Evolutionary conservation across 257 asterid species (phyloP).

Genomic region (Hygrophila difformis): DNA sequence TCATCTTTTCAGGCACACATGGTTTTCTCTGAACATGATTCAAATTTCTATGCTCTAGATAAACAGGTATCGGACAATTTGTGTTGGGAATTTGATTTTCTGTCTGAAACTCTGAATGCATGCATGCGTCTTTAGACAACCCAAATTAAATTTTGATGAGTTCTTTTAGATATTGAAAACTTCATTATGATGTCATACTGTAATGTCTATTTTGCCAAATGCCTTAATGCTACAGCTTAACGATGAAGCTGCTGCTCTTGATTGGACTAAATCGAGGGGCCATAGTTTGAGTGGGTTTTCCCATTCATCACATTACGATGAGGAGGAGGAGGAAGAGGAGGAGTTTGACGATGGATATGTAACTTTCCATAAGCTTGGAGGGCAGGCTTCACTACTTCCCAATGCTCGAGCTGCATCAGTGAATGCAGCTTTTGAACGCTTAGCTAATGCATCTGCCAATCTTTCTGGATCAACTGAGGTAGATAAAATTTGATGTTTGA

Average conservation of each 20-base stretch:
- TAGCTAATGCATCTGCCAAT: conserved; percentile 30
- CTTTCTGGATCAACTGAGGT: conserved; percentile 24
- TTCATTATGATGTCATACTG: neutral
- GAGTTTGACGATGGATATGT: conserved; percentile 25
- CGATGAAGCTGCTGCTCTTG: conserved; percentile 70
- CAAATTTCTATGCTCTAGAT: conserved; percentile 64
- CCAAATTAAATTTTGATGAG: no score
- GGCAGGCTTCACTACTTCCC: conserved; percentile 34
- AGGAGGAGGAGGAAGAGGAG: conserved; percentile 53
- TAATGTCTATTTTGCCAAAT: conserved; percentile 13
- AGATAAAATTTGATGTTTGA: conserved; percentile 7
- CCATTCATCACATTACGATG: conserved; percentile 22
- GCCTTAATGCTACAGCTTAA: conserved; percentile 50
- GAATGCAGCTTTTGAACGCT: conserved; percentile 70
- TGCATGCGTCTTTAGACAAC: neutral
- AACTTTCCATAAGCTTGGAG: conserved; percentile 65
- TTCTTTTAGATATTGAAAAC: neutral
- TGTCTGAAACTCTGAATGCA: no score
- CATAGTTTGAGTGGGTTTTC: conserved; percentile 43
- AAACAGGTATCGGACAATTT: conserved; percentile 42
- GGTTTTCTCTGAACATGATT: conserved; percentile 83
- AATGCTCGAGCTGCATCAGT: conserved; percentile 76
- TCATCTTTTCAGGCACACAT: conserved; percentile 69
- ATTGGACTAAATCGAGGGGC: conserved; percentile 84
- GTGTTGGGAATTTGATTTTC: no score